Evolutionary conservation across 768 basidiomycete species (phyloP).

Genomic region (Pholiota molesta): DNA sequence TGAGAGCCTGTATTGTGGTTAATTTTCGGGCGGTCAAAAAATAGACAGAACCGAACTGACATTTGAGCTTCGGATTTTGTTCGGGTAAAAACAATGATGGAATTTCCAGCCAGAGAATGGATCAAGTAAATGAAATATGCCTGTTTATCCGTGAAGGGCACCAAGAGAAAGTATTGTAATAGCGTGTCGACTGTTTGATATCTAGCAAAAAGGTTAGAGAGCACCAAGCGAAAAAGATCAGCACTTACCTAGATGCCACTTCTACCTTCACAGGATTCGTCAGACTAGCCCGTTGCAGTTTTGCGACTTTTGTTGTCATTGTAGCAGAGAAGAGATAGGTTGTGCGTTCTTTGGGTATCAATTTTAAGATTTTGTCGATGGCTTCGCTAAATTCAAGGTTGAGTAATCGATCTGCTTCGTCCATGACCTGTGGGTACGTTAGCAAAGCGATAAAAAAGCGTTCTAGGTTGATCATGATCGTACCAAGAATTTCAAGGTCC

Average conservation of each 20-base stretch:
- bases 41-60: slow-evolving; percentile 36
- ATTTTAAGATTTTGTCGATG: slow-evolving; percentile 95
- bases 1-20: slow-evolving; percentile 56
- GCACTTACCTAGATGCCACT: slow-evolving; percentile 84
- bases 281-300: slow-evolving; percentile 92
- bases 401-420: slow-evolving; percentile 93
- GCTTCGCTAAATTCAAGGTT: slow-evolving; percentile 97
- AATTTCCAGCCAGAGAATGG: slow-evolving; percentile 88
- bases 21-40: not conserved
- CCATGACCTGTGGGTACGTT: slow-evolving; percentile 71
- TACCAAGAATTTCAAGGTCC: slow-evolving; percentile 86
- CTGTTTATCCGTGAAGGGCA: slow-evolving; percentile 91
- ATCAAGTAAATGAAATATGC: slow-evolving; percentile 86
- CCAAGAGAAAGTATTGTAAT: slow-evolving; percentile 93
- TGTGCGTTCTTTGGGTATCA: slow-evolving; percentile 90
- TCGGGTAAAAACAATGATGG: slow-evolving; percentile 94
- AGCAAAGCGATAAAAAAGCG: not conserved
- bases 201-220: slow-evolving; percentile 45
- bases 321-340: slow-evolving; percentile 98
- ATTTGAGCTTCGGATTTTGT: slow-evolving; percentile 93
- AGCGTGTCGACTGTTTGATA: slow-evolving; percentile 97
- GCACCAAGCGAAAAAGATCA: not conserved
- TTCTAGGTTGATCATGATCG: slow-evolving; percentile 25
- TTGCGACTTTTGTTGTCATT: slow-evolving; percentile 98
- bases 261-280: slow-evolving; percentile 93